Evolutionary conservation across 192 early-diverging fungal genomes (phyloP).

Genomic region (Coemansia sp.): DNA sequence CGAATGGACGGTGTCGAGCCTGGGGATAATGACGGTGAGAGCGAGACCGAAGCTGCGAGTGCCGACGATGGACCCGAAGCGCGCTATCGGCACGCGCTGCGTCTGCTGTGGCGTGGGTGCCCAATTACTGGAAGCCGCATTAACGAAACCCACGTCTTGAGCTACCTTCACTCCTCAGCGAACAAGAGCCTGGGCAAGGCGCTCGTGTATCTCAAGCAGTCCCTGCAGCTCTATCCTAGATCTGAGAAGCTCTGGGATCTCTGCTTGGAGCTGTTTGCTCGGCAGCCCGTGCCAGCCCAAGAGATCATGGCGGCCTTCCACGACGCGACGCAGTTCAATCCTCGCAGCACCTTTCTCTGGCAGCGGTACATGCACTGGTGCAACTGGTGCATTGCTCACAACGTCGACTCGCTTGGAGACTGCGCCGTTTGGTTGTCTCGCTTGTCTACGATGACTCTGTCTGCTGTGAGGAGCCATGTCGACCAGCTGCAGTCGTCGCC

Average conservation of each 20-base stretch:
- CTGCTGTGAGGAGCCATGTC: slow-evolving; percentile 21
- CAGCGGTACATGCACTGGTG: slow-evolving; percentile 39
- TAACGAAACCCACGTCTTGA: slow-evolving; percentile 2
- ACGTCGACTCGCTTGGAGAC: not conserved
- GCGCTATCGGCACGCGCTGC: slow-evolving; percentile 14
- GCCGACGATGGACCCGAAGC: not conserved
- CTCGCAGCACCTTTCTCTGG: slow-evolving; percentile 30
- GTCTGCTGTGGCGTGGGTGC: slow-evolving; percentile 10
- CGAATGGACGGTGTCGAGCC: not conserved
- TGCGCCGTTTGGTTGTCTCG: slow-evolving; percentile 15
- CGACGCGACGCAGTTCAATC: slow-evolving; percentile 34
- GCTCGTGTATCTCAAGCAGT: slow-evolving; percentile 15
- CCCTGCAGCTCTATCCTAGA: slow-evolving; percentile 19
- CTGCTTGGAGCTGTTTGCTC: slow-evolving; percentile 38
- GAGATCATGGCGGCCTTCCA: slow-evolving; percentile 32
- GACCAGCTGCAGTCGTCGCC: not conserved
- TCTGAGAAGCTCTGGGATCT: slow-evolving; percentile 46
- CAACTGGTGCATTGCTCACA: slow-evolving; percentile 16
- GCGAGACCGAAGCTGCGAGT: not conserved
- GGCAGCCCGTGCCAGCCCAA: slow-evolving; percentile 11
- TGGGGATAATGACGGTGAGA: not conserved
- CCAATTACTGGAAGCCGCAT: not conserved
- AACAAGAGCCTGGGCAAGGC: slow-evolving; percentile 21
- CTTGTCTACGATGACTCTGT: slow-evolving; percentile 13
- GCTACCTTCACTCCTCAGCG: not conserved